Base-by-base conservation (phyloP, 495 filamentous ascomycete species). In the Cairneyella variabilis region DNA sequence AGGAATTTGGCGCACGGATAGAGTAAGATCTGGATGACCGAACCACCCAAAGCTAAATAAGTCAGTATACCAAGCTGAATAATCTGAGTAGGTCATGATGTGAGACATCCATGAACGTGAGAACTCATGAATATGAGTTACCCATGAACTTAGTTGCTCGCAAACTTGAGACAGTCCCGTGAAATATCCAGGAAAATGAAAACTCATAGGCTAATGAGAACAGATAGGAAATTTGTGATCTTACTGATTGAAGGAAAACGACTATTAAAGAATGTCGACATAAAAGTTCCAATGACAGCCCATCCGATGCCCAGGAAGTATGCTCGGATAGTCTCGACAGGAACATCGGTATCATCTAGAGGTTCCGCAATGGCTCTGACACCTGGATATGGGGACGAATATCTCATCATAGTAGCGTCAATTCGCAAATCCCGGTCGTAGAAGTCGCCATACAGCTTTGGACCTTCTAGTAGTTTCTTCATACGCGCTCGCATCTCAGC, bases 321-420 rank as follows among this genome's bases (percentile, higher is more conserved):
- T 0, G 69, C 69, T 17, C 69, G 54, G n/a, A 68, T 58, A 5
- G 69, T 72, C 48, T 70, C 66, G 18, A 68, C 56, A 0, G 69
- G 69, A 14, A 66, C 59, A 21, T 55, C 53, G 0, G 51, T 27
- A 14, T 69, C 60, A 21, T 72, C 74, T 0, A 65, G 53, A 17
- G 64, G 61, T 7, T 70, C 66, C 0, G 69, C 67, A 36, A 71
- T 68, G 26, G 74, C 68, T 8, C 74, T 67, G 4, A 76, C 74
- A n/a, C 69, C 74, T 1, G 71, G 69, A 51, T 75, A 76, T 0
- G 74, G 72, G 0, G 71, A 74, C 5, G 59, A 66, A 47, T 65
- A 71, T 22, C 62, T 61, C 64, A 69, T 66, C 64, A 70, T 61
- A 18, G 61, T 59, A 26, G 66, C 68, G 53, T 70, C 69, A 30